A percentile compares a stretch with the other conserved stretches of the same genome.
Evolutionary conservation across 2,329 filamentous ascomycete species (phyloP).

Genomic region (Camptophora hylomeconis): DNA sequence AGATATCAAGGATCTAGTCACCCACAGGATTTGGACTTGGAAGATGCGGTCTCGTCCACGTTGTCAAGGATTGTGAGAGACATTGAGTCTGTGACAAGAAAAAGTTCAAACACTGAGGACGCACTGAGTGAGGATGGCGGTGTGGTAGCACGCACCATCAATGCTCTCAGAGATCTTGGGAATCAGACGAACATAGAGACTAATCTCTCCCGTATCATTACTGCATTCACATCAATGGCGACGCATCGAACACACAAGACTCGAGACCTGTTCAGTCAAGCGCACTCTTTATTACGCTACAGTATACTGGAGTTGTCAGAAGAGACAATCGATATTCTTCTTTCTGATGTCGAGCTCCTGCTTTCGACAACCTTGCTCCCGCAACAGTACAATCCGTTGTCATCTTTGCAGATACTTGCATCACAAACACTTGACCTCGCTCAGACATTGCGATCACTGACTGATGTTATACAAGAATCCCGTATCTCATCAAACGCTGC

Average conservation of each 20-base stretch:
- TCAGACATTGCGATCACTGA: constrained; percentile 70
- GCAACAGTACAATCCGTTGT: constrained; percentile 37
- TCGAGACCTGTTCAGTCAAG: constrained; percentile 44
- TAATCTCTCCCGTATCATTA: constrained; percentile 42
- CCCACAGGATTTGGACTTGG: constrained; percentile 42
- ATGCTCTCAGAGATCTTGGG: constrained; percentile 39
- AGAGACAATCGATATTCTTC: constrained; percentile 42
- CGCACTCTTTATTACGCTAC: constrained; percentile 45
- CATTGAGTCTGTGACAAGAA: constrained; percentile 40
- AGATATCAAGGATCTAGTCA: constrained; percentile 47
- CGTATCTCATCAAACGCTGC: constrained; percentile 77
- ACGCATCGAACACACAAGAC: constrained; percentile 49
- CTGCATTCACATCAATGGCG: constrained; percentile 44
- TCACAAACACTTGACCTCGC: constrained; percentile 60
- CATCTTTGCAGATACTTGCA: constrained; percentile 56
- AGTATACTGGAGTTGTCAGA: constrained; percentile 35
- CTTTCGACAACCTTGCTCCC: constrained; percentile 40
- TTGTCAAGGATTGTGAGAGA: constrained; percentile 42
- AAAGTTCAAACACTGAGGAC: constrained; percentile 19
- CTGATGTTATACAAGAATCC: constrained; percentile 88
- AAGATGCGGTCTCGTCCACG: constrained; percentile 41
- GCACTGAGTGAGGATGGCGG: constrained; percentile 35
- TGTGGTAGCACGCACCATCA: constrained; percentile 39
- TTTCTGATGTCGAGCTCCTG: constrained; percentile 43
- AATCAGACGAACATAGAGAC: constrained; percentile 42